Percentiles rank a stretch among this genome's conserved stretches.
Conservation (phyloP, 2,329 filamentous ascomycete species). For the Colletotrichum caudatum region DNA sequence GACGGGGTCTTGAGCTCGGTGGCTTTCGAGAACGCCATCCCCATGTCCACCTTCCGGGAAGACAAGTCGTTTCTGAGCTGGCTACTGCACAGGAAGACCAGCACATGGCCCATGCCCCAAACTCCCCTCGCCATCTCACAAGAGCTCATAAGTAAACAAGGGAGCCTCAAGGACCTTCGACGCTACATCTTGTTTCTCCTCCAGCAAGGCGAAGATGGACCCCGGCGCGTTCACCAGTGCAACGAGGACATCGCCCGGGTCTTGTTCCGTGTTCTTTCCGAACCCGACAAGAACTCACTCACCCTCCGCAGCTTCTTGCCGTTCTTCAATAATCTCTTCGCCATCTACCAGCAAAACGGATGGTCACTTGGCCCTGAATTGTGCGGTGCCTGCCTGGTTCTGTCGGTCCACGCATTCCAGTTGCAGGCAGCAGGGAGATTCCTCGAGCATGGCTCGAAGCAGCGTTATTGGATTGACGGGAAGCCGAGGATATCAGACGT, state of each 20-base stretch:
- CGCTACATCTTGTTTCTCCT: conserved; percentile 8
- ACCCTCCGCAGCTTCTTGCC: conserved; percentile 47
- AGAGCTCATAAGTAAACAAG: not conserved
- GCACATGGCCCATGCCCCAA: not conserved
- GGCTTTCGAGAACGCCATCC: conserved; percentile 49
- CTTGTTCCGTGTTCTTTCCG: not conserved
- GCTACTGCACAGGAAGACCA: conserved; percentile 49
- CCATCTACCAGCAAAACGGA: conserved; percentile 48
- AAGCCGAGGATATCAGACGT: not conserved
- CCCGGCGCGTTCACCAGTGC: not conserved
- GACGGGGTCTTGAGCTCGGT: conserved; percentile 10
- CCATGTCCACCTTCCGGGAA: conserved; percentile 45
- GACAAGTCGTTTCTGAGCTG: conserved; percentile 53
- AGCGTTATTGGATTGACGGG: conserved; percentile 22
- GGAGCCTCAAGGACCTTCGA: conserved; percentile 1
- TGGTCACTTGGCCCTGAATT: conserved; percentile 47
- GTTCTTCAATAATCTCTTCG: conserved; percentile 57
- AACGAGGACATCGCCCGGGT: conserved; percentile 12
- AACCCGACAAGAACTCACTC: not conserved
- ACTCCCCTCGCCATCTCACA: not conserved
- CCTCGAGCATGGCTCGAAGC: conserved; percentile 21
- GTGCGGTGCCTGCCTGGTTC: conserved; percentile 47
- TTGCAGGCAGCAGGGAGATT: conserved; percentile 26
- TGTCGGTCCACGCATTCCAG: conserved; percentile 47
- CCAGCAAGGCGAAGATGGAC: conserved; percentile 3